phyloP scores from a whole-genome alignment of 352 stramenopile genomes.

The Nothophytophthora sp. region DNA sequence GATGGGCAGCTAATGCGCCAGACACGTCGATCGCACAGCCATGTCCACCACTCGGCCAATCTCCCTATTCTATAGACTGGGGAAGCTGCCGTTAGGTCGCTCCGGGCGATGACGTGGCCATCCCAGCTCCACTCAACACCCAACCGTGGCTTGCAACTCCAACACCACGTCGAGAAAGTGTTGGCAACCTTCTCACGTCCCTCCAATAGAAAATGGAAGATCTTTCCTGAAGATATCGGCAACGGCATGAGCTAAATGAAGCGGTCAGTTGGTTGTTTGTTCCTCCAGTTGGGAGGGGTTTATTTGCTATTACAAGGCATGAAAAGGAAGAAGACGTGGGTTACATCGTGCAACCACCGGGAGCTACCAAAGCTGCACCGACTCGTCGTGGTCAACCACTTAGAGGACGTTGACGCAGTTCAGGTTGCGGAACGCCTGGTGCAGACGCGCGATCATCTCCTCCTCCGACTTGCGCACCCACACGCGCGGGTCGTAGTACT shows the following conservation, averaged over 20 bases:
- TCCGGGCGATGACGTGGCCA: slow-evolving; percentile 1
- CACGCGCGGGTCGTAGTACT: slow-evolving; percentile 99
- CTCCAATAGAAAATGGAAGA: neutral
- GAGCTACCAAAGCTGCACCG: slow-evolving; percentile 11
- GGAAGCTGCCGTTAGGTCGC: too few species aligned
- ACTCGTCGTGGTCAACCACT: slow-evolving; percentile 6
- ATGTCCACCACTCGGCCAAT: neutral
- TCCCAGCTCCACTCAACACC: neutral
- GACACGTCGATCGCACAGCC: slow-evolving; percentile 2
- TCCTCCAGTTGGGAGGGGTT: slow-evolving; percentile 3
- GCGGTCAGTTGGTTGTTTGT: neutral
- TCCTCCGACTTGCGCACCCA: slow-evolving; percentile 98
- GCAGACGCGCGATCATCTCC: slow-evolving; percentile 92
- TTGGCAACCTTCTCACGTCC: too few species aligned
- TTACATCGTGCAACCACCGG: neutral
- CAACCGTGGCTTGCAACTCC: too few species aligned
- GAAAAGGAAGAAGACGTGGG: slow-evolving; percentile 5
- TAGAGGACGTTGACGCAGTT: slow-evolving; percentile 58
- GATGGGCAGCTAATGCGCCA: slow-evolving; percentile 3
- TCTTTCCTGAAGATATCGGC: neutral
- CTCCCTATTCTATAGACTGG: too few species aligned
- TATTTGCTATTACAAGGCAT: slow-evolving; percentile 33
- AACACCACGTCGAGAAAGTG: too few species aligned
- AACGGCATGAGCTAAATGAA: neutral
- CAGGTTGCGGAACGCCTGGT: slow-evolving; percentile 92